These are phyloP conservation scores for Lachnellula subtilissima DNA, from an alignment of 2,329 filamentous ascomycete genomes.

Conservation along the genomic window DNA sequence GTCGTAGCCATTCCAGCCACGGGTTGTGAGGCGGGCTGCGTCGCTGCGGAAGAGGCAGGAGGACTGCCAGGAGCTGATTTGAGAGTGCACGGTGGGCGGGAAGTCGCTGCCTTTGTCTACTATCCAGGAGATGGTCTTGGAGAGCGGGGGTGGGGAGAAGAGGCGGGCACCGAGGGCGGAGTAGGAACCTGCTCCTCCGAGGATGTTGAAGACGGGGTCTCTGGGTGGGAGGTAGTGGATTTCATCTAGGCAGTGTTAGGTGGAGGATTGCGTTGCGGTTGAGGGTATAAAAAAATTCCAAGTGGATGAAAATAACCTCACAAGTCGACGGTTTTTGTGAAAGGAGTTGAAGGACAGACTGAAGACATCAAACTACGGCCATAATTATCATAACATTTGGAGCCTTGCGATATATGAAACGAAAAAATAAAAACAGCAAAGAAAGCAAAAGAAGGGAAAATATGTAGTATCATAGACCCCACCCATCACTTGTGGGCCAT, in stretches of 20 bases:
- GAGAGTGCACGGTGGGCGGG: conserved; percentile 56
- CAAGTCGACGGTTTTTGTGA: background rate
- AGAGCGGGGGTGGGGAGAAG: conserved; percentile 64
- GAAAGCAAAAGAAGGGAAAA: too few relatives aligned
- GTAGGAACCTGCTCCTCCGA: conserved; percentile 88
- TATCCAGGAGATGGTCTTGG: conserved; percentile 77
- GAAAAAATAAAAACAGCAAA: too few relatives aligned
- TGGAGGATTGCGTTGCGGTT: background rate
- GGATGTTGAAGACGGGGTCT: conserved; percentile 65
- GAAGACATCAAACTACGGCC: too few relatives aligned
- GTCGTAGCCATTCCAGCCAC: conserved; percentile 89
- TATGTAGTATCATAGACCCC: too few relatives aligned
- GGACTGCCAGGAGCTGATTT: conserved; percentile 72
- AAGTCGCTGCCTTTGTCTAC: conserved; percentile 89
- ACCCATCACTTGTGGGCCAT: too few relatives aligned
- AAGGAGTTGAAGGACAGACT: too few relatives aligned
- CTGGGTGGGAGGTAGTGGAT: conserved; percentile 76
- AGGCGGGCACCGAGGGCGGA: conserved; percentile 84
- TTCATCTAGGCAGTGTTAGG: conserved; percentile 58
- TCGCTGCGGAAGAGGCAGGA: conserved; percentile 60
- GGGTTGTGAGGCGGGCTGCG: conserved; percentile 68
- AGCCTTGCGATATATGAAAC: too few relatives aligned
- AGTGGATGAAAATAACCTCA: background rate
- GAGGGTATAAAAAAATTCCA: background rate
- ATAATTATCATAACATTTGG: too few relatives aligned